Conservation (phyloP, 768 basidiomycete species). For the Suillus occidentalis region DNA sequence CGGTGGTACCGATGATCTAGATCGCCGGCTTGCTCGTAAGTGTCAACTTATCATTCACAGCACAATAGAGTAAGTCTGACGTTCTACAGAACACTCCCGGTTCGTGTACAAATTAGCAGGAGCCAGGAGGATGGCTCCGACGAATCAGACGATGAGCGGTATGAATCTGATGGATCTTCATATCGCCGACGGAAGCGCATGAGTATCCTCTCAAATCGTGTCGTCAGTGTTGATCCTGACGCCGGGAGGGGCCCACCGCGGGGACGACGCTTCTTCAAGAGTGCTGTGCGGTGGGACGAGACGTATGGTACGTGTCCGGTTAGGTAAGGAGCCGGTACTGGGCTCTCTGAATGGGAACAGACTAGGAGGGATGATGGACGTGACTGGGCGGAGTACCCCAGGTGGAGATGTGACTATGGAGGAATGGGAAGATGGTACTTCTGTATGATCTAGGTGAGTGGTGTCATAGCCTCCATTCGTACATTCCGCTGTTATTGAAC, state of each 20-base stretch:
- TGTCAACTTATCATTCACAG: constrained; percentile 7
- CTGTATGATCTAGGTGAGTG: constrained; percentile 17
- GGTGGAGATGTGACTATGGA: constrained; percentile 21
- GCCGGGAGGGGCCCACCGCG: constrained; percentile 32
- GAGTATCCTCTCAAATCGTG: constrained; percentile 66
- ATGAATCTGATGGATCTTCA: constrained; percentile 52
- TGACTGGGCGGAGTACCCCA: constrained; percentile 20
- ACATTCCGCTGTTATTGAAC: neutral
- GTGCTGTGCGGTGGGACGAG: constrained; percentile 38
- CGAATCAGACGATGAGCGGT: constrained; percentile 47
- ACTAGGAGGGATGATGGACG: constrained; percentile 27
- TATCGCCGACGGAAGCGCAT: constrained; percentile 53
- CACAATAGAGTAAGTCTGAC: neutral
- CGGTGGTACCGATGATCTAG: constrained; percentile 55
- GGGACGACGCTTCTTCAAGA: constrained; percentile 59
- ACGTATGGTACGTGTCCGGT: constrained; percentile 22
- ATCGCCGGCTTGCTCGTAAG: constrained; percentile 72
- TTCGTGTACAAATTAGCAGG: constrained; percentile 64
- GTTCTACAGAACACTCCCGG: constrained; percentile 55
- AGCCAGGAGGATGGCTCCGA: constrained; percentile 45
- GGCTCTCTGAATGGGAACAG: constrained; percentile 18
- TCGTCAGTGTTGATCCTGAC: constrained; percentile 48
- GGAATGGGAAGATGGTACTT: constrained; percentile 33
- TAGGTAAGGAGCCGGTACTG: constrained; percentile 24
- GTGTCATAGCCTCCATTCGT: neutral